Base-by-base conservation (phyloP, 163 green algal species). In the Scenedesmus sp. region DNA sequence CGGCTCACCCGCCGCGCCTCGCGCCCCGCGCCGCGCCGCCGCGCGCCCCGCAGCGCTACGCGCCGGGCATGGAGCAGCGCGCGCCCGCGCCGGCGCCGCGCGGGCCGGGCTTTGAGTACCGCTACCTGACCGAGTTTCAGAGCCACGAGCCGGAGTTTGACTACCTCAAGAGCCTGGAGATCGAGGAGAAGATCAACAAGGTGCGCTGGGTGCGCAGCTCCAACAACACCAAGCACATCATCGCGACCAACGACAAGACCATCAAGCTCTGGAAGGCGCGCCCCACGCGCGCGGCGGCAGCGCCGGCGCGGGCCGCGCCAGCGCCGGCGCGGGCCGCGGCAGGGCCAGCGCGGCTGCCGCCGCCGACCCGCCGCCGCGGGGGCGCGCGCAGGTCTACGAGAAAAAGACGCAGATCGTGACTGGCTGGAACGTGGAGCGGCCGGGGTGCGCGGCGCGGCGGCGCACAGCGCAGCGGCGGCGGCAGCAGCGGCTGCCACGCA, bases 101-200 rank as follows among this genome's bases (percentile, higher is more conserved):
- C 2, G 84, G 87, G 6, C 84, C 87, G 22, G 79, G 87, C 20
- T 96, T 97, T 70, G 96, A 99, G 85, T 99, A 97, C 80, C 84
- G 94, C 4, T 99, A 99, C 85, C 91, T 97, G 24, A 99, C 96
- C 2, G 97, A 99, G 89, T 99, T 99, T 70, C 97, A 99, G 89
- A 96, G 88, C 17, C 97, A 99, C 84, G 95, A 99, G 83, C 94
- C 96, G 6, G 97, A 99, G 88, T 99, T 99, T 87, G 97, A 99
- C 74, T 99, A 99, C 83, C 87, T 99, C 1, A 99, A 99, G 81
- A 96, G 87, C 1, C 74, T 99, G 70, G 97, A 99, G 87, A 99
- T 99, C 70, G 96, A 99, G 82, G 97, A 99, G 87, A 99, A 99
- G 88, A 98, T 99, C 82, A 99, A 99, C 89, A 96, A 97, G 83